A percentile compares a stretch with the other conserved stretches of the same genome.
Conservation (phyloP, 2,329 filamentous ascomycete genomes). For the Scedosporium boydii region DNA sequence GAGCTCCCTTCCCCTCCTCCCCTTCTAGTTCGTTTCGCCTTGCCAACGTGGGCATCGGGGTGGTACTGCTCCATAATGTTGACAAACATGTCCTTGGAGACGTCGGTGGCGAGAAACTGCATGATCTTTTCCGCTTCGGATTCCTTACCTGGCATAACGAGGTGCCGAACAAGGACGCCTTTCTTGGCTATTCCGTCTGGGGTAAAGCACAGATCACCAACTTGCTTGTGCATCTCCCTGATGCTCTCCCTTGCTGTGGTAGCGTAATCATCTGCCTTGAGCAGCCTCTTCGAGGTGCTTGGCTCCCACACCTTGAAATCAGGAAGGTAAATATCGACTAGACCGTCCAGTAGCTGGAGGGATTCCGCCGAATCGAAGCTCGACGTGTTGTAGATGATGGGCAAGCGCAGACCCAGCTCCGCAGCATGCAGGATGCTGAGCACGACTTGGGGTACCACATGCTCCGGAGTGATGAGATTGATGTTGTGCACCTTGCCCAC, state of each 20-base stretch:
- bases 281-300: slow-evolving; percentile 55
- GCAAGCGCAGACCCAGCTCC: slow-evolving; percentile 58
- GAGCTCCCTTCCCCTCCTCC: slow-evolving; percentile 17
- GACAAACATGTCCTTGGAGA: slow-evolving; percentile 68
- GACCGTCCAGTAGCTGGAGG: slow-evolving; percentile 62
- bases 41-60: slow-evolving; percentile 73
- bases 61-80: slow-evolving; percentile 88
- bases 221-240: slow-evolving; percentile 70
- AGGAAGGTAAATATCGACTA: slow-evolving; percentile 80
- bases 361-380: slow-evolving; percentile 69
- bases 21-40: slow-evolving; percentile 33
- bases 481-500: slow-evolving; percentile 81
- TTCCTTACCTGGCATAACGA: slow-evolving; percentile 77
- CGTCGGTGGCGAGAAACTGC: slow-evolving; percentile 61
- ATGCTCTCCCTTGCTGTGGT: slow-evolving; percentile 66
- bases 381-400: slow-evolving; percentile 79
- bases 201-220: slow-evolving; percentile 76
- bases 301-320: slow-evolving; percentile 76
- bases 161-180: slow-evolving; percentile 65
- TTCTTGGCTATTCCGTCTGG: slow-evolving; percentile 71
- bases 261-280: slow-evolving; percentile 73
- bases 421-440: slow-evolving; percentile 65
- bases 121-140: slow-evolving; percentile 67
- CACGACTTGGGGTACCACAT: slow-evolving; percentile 76
- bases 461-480: slow-evolving; percentile 79